A percentile compares a stretch with the other conserved stretches of the same genome.
Evolutionary conservation across 2,329 filamentous ascomycete genomes (phyloP).

Genomic region (Colletotrichum costaricense): DNA sequence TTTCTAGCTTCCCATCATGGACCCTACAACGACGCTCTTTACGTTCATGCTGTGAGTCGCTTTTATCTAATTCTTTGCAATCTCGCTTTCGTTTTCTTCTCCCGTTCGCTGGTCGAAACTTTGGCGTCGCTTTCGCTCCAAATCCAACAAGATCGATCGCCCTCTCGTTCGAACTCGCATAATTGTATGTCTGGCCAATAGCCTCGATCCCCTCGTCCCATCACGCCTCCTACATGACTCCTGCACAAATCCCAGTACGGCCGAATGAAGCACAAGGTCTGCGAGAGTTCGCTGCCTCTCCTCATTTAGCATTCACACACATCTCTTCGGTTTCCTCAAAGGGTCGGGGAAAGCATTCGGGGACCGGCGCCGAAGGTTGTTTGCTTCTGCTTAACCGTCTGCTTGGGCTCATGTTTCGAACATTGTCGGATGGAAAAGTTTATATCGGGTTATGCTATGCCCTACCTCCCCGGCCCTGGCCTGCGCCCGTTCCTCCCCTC

Average conservation of each 20-base stretch:
- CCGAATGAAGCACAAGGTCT: background rate
- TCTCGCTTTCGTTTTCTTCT: conserved; percentile 37
- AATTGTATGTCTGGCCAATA: conserved; percentile 29
- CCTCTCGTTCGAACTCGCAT: conserved; percentile 21
- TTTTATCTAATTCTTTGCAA: conserved; percentile 36
- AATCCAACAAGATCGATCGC: background rate
- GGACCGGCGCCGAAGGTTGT: conserved; percentile 28
- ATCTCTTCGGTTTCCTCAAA: conserved; percentile 18
- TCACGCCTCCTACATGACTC: background rate
- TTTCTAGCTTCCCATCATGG: conserved; percentile 52
- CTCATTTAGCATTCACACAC: conserved; percentile 4
- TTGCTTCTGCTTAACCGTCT: conserved; percentile 25
- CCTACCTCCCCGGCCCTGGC: conserved; percentile 19
- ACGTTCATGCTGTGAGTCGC: conserved; percentile 64
- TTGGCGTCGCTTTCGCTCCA: conserved; percentile 22
- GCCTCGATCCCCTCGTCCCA: conserved; percentile 16
- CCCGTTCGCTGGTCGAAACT: conserved; percentile 32
- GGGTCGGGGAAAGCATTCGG: conserved; percentile 21
- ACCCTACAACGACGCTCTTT: conserved; percentile 58
- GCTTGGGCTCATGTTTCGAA: conserved; percentile 35
- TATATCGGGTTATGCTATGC: conserved; percentile 28
- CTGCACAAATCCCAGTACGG: background rate
- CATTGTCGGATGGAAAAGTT: conserved; percentile 34
- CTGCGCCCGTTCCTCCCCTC: conserved; percentile 30
- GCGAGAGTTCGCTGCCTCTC: conserved; percentile 30